Base-by-base conservation (phyloP, 2,329 filamentous ascomycete species). In the Aspergillus sp. region DNA sequence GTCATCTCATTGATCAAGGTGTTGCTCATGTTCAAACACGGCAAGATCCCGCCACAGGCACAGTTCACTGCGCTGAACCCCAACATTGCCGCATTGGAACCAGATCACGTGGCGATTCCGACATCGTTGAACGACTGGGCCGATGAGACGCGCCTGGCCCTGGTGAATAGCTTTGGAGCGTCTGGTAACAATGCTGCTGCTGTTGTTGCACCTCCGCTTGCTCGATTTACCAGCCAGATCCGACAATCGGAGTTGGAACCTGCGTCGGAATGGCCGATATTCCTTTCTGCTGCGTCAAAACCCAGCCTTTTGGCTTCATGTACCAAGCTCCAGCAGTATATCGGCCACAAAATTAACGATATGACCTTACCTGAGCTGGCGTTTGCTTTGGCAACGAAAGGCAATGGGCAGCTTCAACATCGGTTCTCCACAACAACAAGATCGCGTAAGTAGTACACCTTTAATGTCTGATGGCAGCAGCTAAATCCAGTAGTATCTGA, bases 1-100 rank as follows among this genome's bases (percentile, higher is more conserved):
- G 64, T 73, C 1, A 63, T 67, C 1, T 59, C 63, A 0, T 51
- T 76, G 7, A 60, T 74, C 36, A 73, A 75, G 55, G 45, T 67
- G 1, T 22, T 75, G 18, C 45, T 73, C 22, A 72, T 73, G 65
- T 63, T 74, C 18, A 51, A 71, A 6, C 9, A 69, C 2, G 47
- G 60, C 4, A 49, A 16, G 3, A 70, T 73, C 11, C 67, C 69
- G 2, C 62, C 63, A 7, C 70, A 72, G 53, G 64, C 72, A 4
- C 70, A 63, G 26, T 71, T 71, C 49, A 42, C 55, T 0, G 59
- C 31, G 1, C 61, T 73, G 26, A 71, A 66, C 52, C 59, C 65
- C 2, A 4, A 24, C 4, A 69, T 72, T 16, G 57, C 61, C 5
- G 42, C 49, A 1, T 4, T 45, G 9, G 22, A 58, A 1, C 11